These are phyloP conservation scores for Cucurbita argyrosperma DNA, from an alignment of 306 rosid genomes.

Conservation along the genomic window DNA sequence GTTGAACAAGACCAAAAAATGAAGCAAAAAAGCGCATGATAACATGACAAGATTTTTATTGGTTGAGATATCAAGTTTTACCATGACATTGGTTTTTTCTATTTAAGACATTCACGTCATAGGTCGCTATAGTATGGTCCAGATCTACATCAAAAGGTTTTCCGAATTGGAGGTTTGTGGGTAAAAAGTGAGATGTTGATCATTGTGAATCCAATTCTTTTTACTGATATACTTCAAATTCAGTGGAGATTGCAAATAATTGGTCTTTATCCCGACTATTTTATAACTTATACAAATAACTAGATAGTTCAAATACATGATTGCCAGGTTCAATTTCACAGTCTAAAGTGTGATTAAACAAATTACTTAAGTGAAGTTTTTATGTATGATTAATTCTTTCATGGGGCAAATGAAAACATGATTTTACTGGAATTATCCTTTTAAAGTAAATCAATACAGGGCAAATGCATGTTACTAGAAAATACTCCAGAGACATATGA, in stretches of 20 bases:
- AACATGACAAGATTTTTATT: background rate
- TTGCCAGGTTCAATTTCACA: background rate
- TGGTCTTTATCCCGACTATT: background rate
- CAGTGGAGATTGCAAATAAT: background rate
- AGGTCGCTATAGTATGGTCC: background rate
- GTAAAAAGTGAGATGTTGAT: background rate
- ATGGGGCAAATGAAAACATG: background rate
- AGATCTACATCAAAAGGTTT: background rate
- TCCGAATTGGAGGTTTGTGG: background rate
- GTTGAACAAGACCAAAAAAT: background rate
- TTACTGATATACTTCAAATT: background rate
- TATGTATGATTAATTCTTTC: background rate
- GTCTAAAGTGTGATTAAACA: background rate
- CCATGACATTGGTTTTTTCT: background rate
- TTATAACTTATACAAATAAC: background rate
- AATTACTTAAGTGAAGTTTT: background rate
- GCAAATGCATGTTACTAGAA: background rate
- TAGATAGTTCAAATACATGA: background rate
- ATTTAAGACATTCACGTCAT: background rate
- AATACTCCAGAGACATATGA: background rate
- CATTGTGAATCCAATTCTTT: background rate
- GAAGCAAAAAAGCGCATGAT: background rate
- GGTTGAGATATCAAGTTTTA: background rate
- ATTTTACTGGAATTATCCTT: background rate
- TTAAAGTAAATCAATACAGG: background rate